Percentiles rank a stretch among this genome's conserved stretches.
These are phyloP conservation scores for Colletotrichum plurivorum DNA, from an alignment of 2,329 filamentous ascomycete species.

Conservation along the genomic window DNA sequence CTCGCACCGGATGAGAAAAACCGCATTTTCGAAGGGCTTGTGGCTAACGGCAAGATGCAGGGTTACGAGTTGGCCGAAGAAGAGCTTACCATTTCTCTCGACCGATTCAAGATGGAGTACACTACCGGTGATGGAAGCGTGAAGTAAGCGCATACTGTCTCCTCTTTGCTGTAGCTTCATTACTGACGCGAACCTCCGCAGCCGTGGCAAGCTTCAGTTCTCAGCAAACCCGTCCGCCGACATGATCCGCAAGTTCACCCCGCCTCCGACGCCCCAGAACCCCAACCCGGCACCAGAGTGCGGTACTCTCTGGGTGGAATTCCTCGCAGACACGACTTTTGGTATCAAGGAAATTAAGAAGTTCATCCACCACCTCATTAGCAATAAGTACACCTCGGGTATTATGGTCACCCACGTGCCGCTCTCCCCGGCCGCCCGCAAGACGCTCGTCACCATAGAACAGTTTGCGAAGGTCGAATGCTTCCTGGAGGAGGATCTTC, in stretches of 20 bases:
- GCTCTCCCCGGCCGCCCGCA: constrained; percentile 89
- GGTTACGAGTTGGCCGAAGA: constrained; percentile 94
- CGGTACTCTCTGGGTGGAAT: constrained; percentile 94
- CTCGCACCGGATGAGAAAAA: neutral
- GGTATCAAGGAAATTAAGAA: constrained; percentile 93
- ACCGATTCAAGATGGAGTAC: constrained; percentile 83
- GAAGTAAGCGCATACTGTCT: constrained; percentile 69
- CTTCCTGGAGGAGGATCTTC: constrained; percentile 94
- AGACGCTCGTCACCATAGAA: constrained; percentile 84
- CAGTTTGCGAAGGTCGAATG: constrained; percentile 88
- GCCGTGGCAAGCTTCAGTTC: constrained; percentile 88
- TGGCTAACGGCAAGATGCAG: constrained; percentile 61
- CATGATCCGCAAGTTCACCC: constrained; percentile 89
- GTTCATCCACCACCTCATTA: constrained; percentile 86
- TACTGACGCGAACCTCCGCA: constrained; percentile 53
- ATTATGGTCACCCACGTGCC: constrained; percentile 89
- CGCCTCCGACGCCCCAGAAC: constrained; percentile 76
- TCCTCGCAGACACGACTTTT: constrained; percentile 83
- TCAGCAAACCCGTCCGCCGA: constrained; percentile 85
- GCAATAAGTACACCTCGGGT: constrained; percentile 88
- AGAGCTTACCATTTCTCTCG: constrained; percentile 88
- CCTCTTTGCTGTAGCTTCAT: neutral
- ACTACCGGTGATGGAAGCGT: constrained; percentile 80
- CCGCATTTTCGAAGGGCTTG: neutral
- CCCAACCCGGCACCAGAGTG: constrained; percentile 81